These are phyloP conservation scores for Venturia asperata DNA, from an alignment of 2,329 filamentous ascomycete species.

Conservation along the genomic window DNA sequence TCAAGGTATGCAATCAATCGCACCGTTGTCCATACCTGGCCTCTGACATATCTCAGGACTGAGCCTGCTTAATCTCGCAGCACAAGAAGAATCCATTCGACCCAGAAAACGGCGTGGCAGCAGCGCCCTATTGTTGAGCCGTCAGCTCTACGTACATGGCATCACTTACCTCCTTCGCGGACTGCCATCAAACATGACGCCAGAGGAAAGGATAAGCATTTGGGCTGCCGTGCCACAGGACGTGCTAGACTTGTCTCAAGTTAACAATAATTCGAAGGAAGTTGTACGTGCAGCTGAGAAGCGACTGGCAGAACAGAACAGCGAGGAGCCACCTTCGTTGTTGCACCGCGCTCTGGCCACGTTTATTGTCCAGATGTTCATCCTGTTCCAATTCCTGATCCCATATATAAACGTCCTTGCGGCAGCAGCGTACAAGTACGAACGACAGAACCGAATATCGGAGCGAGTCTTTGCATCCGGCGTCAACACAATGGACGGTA, in stretches of 20 bases:
- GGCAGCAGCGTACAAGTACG: slow-evolving; percentile 51
- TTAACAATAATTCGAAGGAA: slow-evolving; percentile 13
- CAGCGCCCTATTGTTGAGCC: slow-evolving; percentile 42
- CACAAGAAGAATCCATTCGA: slow-evolving; percentile 38
- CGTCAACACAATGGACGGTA: slow-evolving; percentile 45
- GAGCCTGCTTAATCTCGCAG: slow-evolving; percentile 40
- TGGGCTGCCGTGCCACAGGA: slow-evolving; percentile 44
- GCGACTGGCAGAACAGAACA: slow-evolving; percentile 19
- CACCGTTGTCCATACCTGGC: not conserved
- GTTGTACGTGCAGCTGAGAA: slow-evolving; percentile 14
- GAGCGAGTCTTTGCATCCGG: slow-evolving; percentile 49
- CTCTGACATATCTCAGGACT: slow-evolving; percentile 33
- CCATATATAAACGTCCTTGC: slow-evolving; percentile 54
- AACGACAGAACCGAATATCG: slow-evolving; percentile 59
- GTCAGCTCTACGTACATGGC: slow-evolving; percentile 58
- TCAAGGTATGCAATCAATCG: slow-evolving; percentile 36
- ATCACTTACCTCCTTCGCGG: slow-evolving; percentile 58
- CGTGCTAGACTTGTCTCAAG: slow-evolving; percentile 13
- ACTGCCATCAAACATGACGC: slow-evolving; percentile 51
- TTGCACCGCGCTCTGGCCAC: slow-evolving; percentile 54
- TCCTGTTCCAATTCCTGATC: slow-evolving; percentile 53
- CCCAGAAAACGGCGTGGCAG: slow-evolving; percentile 23
- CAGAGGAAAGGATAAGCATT: slow-evolving; percentile 48
- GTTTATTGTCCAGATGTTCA: slow-evolving; percentile 51
- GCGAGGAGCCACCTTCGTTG: slow-evolving; percentile 36